Base-by-base conservation (phyloP, 1,284 basidiomycete species). In the Trametes sp. region DNA sequence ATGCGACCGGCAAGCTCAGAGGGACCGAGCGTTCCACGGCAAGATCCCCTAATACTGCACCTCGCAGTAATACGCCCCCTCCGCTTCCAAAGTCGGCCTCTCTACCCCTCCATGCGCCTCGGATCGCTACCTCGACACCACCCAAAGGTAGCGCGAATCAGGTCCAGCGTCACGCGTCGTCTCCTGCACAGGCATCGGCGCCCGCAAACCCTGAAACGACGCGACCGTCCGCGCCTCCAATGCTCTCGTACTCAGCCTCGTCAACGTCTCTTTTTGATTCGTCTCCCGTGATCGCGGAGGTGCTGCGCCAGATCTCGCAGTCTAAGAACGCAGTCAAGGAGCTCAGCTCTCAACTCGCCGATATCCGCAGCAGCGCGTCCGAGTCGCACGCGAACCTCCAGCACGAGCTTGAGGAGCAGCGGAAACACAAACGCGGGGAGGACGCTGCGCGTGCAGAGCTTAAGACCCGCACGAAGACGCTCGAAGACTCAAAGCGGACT, bases 401-500 rank as follows among this genome's bases (percentile, higher is more conserved):
- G 72, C 75, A 77, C 7, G 90, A 95, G 69, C 82, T 98, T 41
- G 89, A 91, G 33, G 83, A 86, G 24, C 85, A 92, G 53, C 87
- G 95, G 21, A 85, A 85, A 56, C 84, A 86, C 63, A 95, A 95
- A 75, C 90, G 90, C 52, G 86, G 90, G 65, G 96, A 98, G 73
- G 97, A 98, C 70, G 81, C 82, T 2, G 84, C 86, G 28, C 86
- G 93, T 57, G 78, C 84, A 29, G 94, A 98, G 73, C 80, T 94
- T 59, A 96, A 95, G 75, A 76, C 85, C 23, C 87, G 89, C 56
- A 93, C 92, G 55, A 96, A 96, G 76, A 77, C 82, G 0, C 81
- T 98, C 8, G 96, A 98, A 70, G 96, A 98, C 72, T 83, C 88
- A 62, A 94, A 93, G 77, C 88, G 96, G 42, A 81, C 82, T 50